Evolutionary conservation across 2,329 filamentous ascomycete species (phyloP).

Genomic region (Fusarium nodosum): DNA sequence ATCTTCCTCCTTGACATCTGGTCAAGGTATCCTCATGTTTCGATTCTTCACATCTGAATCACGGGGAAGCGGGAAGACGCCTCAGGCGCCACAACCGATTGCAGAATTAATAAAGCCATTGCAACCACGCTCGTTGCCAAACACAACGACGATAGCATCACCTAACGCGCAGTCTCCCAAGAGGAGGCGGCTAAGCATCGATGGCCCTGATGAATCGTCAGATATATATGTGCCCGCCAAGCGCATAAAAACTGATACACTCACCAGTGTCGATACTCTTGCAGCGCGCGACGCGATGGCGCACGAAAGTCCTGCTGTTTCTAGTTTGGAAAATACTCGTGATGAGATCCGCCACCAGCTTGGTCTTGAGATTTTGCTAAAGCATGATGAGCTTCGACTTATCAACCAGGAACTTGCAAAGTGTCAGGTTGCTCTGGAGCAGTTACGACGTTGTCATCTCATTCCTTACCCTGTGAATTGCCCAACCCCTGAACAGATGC

Average conservation of each 20-base stretch:
- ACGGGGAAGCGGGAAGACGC: slow-evolving; percentile 68
- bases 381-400: slow-evolving; percentile 92
- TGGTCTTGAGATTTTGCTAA: slow-evolving; percentile 90
- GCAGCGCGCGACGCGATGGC: slow-evolving; percentile 40
- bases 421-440: slow-evolving; percentile 92
- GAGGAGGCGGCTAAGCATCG: slow-evolving; percentile 56
- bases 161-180: slow-evolving; percentile 54
- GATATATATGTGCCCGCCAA: slow-evolving; percentile 55
- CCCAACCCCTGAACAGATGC: slow-evolving; percentile 75
- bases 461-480: slow-evolving; percentile 87
- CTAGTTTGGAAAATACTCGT: slow-evolving; percentile 68
- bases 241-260: slow-evolving; percentile 57
- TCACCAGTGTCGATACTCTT: slow-evolving; percentile 44
- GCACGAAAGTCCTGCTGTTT: slow-evolving; percentile 36
- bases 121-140: slow-evolving; percentile 53
- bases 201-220: slow-evolving; percentile 50
- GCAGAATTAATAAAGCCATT: slow-evolving; percentile 51
- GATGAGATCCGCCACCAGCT: slow-evolving; percentile 88
- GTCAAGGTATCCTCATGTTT: slow-evolving; percentile 68
- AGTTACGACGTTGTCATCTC: slow-evolving; percentile 90
- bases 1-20: slow-evolving; percentile 41
- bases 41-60: slow-evolving; percentile 71
- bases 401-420: slow-evolving; percentile 98
- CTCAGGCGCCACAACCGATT: slow-evolving; percentile 60
- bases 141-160: slow-evolving; percentile 46